Base-by-base conservation (phyloP, 176 grass and related monocot genomes). In the Cymbopogon citratus region DNA sequence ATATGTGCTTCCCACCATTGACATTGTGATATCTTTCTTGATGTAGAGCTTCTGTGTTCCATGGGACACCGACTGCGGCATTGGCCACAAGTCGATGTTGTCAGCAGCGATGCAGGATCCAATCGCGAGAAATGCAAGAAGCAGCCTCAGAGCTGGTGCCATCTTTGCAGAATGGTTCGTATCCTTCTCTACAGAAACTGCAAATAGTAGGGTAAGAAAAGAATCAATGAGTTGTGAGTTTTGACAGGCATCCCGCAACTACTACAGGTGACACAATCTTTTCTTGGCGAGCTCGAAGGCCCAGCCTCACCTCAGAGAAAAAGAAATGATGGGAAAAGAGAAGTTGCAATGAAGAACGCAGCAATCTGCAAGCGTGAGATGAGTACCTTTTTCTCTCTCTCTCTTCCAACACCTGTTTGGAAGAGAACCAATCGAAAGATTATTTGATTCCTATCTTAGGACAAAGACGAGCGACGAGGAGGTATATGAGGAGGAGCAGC, bases 81-180 rank as follows among this genome's bases (percentile, higher is more conserved):
- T 95, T 12, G 95, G 95, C 95, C 95, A 98, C 65, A 98, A 3
- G 41, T 98, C 86, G 29, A 95, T 59, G 51, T 79, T 80, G 8
- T 91, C 66, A 46, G 82, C 49, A 4, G 49, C 86, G 14, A 75
- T 45, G 80, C 63, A 91, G 80, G 78, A 85, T 60, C 85, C 89
- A 10, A 78, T 83, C 3, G 76, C 43, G 39, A 91, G 66, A 72
- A 83, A 62, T 18, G 75, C 76, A 57, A 94, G 40, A 19, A 98
- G 79, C 75, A 98, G 74, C 54, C 66, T 79, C 78, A 91, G 51
- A 77, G 72, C 73, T 12, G 0, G 57, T 33, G 23, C 59, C 87
- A 86, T 90, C 44, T 24, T 75, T 33, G 51, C 71, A 77, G 39
- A 19, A 19, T n/a, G 71, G 16, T 44, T 66, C 41, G 40, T 66